Percentiles rank a stretch among this genome's conserved stretches.
Conservation (phyloP, 2,329 filamentous ascomycete genomes). For the Colletotrichum magnum region DNA sequence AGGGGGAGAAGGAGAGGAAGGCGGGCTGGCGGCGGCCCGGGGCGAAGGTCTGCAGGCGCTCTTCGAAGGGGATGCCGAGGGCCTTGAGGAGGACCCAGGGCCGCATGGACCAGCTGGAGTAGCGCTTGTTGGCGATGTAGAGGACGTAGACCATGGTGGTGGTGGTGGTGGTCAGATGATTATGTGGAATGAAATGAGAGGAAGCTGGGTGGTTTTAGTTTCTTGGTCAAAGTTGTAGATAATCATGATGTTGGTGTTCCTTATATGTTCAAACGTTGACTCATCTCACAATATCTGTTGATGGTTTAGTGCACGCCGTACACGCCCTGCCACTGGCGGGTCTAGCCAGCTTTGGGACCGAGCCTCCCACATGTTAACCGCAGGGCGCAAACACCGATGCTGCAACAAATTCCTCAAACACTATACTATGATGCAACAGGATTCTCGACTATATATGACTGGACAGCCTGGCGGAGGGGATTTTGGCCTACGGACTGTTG, state of each 20-base stretch:
- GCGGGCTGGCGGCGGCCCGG: constrained; percentile 49
- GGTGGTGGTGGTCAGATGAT: neutral
- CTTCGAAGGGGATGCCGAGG: constrained; percentile 58
- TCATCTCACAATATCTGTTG: constrained; percentile 13
- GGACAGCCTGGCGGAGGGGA: no score
- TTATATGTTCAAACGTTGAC: constrained; percentile 17
- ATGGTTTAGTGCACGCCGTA: neutral
- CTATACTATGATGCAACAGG: no score
- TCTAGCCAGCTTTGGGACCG: neutral
- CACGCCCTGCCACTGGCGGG: neutral
- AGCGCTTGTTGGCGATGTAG: constrained; percentile 60
- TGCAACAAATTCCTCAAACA: no score
- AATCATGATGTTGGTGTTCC: neutral
- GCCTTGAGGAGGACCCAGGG: constrained; percentile 61
- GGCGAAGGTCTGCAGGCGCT: constrained; percentile 54
- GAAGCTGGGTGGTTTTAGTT: neutral
- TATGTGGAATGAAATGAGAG: neutral
- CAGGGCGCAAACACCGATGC: no score
- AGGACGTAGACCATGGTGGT: constrained; percentile 54
- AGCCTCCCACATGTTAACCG: no score
- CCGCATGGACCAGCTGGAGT: constrained; percentile 63
- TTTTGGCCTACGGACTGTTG: no score
- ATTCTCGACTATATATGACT: no score
- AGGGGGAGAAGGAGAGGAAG: constrained; percentile 56
- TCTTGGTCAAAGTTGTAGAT: no score